Evolutionary conservation across 352 stramenopile species (phyloP), one percentile per base, ranked within the genome.

Genomic region (Phytopythium boreale): DNA sequence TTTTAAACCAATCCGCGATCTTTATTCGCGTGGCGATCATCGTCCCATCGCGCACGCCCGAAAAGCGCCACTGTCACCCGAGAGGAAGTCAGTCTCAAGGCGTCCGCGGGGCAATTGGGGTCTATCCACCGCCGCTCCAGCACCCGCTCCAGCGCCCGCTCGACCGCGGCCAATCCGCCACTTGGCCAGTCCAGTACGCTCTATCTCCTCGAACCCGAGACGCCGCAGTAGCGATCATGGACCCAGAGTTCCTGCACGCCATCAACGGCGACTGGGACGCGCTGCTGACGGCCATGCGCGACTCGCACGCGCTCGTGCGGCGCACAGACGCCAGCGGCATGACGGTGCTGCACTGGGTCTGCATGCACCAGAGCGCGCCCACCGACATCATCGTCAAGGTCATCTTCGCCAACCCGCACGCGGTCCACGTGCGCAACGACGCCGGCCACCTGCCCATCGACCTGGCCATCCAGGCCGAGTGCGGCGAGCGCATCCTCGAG

Each of bases 211-310:
- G 7, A 34, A 34, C 29, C 4, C 29, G 29, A 3, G 29, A 34
- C 29, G 29, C 29, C 3, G 29, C 29, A 34, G 29, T 7, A 20
- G 34, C 24, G 12, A 57, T 58, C 37, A 92, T 92, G 83, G 81
- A 93, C 71, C 70, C 75, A 4, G 80, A 90, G 61, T 91, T 93
- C 63, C 60, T 91, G 44, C 79, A 90, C 46, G 84, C 84, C 15
- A 87, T 93, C 63, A 91, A 93, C 63, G 84, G 84, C 61, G 82
- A 93, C 67, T 93, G 84, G 84, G 81, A 91, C 69, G 72, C 71
- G 44, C 75, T 93, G 62, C 74, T 91, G 36, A 71, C 71, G 20
- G 72, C 76, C 60, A 80, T 93, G 77, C 82, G 80, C 51, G 76
- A 82, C 62, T 83, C 85, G 63, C 77, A 74, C 55, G 72, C 74